These are phyloP conservation scores for Tetrastigma voinierianum DNA, from an alignment of 164 flowering plant species.

Conservation along the genomic window DNA sequence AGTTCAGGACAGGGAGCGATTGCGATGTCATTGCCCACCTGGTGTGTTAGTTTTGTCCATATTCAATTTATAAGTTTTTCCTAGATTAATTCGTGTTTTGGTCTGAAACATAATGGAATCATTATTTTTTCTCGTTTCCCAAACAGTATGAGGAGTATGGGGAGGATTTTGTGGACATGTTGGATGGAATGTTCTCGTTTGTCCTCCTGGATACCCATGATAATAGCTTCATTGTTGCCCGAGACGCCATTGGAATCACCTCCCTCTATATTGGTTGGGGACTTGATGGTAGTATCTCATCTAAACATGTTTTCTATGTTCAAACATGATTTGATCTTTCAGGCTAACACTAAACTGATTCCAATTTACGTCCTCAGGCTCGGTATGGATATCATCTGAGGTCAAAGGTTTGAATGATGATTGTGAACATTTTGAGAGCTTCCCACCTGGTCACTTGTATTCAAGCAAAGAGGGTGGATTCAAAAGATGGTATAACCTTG, in stretches of 20 bases:
- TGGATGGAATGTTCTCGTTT: conserved; percentile 96
- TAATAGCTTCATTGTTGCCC: conserved; percentile 85
- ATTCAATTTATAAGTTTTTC: not conserved
- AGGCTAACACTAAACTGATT: not conserved
- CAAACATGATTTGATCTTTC: not conserved
- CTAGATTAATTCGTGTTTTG: conserved; percentile 1
- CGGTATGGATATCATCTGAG: conserved; percentile 90
- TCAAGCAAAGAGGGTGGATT: conserved; percentile 80
- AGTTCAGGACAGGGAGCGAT: conserved; percentile 87
- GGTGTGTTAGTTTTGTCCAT: conserved; percentile 39
- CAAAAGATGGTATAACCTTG: conserved; percentile 82
- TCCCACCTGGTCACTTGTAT: conserved; percentile 93
- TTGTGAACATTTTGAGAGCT: conserved; percentile 81
- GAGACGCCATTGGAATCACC: conserved; percentile 93
- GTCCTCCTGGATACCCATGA: conserved; percentile 88
- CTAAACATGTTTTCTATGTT: not conserved
- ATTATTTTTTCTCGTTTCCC: no score
- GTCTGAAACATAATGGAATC: conserved; percentile 9
- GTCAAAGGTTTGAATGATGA: conserved; percentile 88
- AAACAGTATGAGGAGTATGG: conserved; percentile 83
- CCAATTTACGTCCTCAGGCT: conserved; percentile 43
- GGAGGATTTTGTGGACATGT: conserved; percentile 82
- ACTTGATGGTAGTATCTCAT: conserved; percentile 66
- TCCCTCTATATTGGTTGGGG: conserved; percentile 98
- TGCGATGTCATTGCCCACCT: conserved; percentile 96